Conservation (phyloP, 2,329 filamentous ascomycete species). For the Orbilia brochopaga region DNA sequence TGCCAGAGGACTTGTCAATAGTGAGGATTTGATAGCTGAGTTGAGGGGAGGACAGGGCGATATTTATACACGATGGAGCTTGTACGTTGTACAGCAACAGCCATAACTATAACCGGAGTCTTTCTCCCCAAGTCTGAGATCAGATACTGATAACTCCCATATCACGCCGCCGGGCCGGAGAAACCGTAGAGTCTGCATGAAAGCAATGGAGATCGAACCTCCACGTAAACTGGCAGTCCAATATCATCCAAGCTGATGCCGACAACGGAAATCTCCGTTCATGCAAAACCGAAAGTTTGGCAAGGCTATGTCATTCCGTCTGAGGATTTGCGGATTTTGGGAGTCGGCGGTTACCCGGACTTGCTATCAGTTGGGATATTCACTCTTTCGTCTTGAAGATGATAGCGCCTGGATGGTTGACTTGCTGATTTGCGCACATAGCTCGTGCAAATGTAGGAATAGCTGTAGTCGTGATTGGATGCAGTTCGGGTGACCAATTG, state of each 20-base stretch:
- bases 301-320: background rate
- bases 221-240: background rate
- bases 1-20: background rate
- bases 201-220: background rate
- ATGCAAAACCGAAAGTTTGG: background rate
- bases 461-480: background rate
- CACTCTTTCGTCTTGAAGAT: background rate
- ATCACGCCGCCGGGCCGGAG: background rate
- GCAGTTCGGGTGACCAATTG: background rate
- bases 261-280: background rate
- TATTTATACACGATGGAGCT: constrained; percentile 2
- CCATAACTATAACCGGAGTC: background rate
- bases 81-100: background rate
- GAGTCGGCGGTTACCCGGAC: background rate
- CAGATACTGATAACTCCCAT: background rate
- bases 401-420: background rate
- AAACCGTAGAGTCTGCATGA: background rate
- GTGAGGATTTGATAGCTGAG: background rate
- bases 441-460: background rate
- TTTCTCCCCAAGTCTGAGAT: background rate
- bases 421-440: background rate
- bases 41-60: background rate
- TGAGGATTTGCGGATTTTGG: background rate
- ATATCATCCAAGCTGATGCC: background rate
- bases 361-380: background rate